Evolutionary conservation across 306 rosid species (phyloP).

Genomic region (Leucaena leucocephala): DNA sequence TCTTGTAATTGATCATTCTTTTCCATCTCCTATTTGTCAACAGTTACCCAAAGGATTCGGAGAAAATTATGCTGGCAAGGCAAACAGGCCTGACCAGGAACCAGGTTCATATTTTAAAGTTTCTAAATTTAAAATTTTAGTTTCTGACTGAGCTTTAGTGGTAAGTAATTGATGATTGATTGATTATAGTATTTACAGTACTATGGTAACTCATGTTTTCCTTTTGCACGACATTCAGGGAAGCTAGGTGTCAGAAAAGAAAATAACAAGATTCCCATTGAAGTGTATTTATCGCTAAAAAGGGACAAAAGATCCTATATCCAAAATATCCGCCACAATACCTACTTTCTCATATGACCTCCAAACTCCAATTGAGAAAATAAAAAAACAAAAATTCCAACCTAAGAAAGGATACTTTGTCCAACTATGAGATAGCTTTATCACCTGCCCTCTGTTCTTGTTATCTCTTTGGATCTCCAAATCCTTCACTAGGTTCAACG

Average conservation of each 20-base stretch:
- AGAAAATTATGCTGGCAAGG: too few relatives aligned
- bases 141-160: too few relatives aligned
- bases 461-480: constrained; percentile 85
- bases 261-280: not conserved
- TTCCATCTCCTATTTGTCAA: too few relatives aligned
- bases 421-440: constrained; percentile 18
- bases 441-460: constrained; percentile 89
- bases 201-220: not conserved
- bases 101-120: too few relatives aligned
- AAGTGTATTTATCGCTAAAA: not conserved
- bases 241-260: not conserved
- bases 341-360: not conserved
- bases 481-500: constrained; percentile 56
- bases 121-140: too few relatives aligned
- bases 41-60: too few relatives aligned
- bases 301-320: not conserved
- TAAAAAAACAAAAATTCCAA: not conserved
- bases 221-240: constrained; percentile 6
- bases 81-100: too few relatives aligned
- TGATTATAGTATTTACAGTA: too few relatives aligned
- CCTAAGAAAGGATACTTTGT: constrained; percentile 22
- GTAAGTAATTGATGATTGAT: too few relatives aligned
- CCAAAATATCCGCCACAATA: not conserved
- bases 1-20: constrained; percentile 24
- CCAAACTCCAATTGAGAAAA: constrained; percentile 5